A percentile compares a stretch with the other conserved stretches of the same genome.
Conservation (phyloP, 305 asterid genomes). For the Withania somnifera region DNA sequence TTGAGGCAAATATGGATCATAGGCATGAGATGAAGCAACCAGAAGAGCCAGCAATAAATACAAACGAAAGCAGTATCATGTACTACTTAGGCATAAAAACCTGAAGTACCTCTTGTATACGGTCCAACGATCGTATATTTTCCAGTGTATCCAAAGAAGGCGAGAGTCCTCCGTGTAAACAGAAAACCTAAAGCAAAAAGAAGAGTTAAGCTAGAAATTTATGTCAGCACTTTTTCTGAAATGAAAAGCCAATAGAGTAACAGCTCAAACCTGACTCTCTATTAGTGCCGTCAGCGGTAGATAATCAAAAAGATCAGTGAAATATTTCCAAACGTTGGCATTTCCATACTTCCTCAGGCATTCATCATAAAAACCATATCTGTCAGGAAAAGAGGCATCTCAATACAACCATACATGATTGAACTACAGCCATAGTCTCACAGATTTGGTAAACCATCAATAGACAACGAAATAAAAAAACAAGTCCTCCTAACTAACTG, state of each 20-base stretch:
- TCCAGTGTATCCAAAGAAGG: slow-evolving; percentile 82
- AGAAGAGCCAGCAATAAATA: neutral
- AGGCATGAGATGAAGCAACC: neutral
- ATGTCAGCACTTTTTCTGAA: neutral
- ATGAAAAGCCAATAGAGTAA: neutral
- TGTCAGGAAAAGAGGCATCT: slow-evolving; percentile 20
- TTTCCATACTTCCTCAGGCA: slow-evolving; percentile 89
- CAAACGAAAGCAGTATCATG: neutral
- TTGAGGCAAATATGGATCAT: neutral
- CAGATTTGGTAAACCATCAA: neutral
- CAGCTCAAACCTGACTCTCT: slow-evolving; percentile 71
- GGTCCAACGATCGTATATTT: slow-evolving; percentile 70
- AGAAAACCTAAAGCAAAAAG: slow-evolving; percentile 38
- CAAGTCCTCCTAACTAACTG: neutral
- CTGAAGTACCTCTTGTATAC: slow-evolving; percentile 60
- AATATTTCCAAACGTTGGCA: slow-evolving; percentile 83
- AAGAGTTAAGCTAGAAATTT: neutral
- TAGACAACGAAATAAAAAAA: neutral
- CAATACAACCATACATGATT: slow-evolving; percentile 5
- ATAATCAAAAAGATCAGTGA: slow-evolving; percentile 80
- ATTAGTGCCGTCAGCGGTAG: slow-evolving; percentile 81
- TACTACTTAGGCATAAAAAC: neutral
- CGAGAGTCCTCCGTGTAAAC: slow-evolving; percentile 88
- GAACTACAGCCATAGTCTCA: neutral
- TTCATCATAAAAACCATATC: slow-evolving; percentile 82